Conservation (phyloP, 805 yeast genomes). For the Candida pini region DNA sequence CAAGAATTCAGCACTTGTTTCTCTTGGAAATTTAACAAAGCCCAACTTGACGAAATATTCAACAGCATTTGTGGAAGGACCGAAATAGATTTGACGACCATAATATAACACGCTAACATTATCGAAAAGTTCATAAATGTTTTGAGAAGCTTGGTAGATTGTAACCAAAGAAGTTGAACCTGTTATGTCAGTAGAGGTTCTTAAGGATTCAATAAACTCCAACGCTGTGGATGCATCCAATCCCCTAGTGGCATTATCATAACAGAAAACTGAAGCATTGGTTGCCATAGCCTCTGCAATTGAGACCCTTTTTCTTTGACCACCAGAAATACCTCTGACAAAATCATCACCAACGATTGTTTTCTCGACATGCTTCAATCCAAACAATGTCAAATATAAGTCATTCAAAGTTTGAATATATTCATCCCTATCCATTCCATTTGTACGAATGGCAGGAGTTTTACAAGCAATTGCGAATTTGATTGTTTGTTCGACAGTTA, state of each 20-base stretch:
- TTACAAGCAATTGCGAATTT: constrained; percentile 64
- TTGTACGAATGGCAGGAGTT: constrained; percentile 49
- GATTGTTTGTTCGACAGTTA: constrained; percentile 70
- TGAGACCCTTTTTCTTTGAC: constrained; percentile 68
- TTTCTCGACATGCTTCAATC: constrained; percentile 51
- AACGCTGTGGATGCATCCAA: constrained; percentile 68
- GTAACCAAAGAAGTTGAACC: constrained; percentile 56
- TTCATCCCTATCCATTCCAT: constrained; percentile 34
- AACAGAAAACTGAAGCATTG: constrained; percentile 52
- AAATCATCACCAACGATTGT: constrained; percentile 64
- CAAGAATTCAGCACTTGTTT: constrained; percentile 64
- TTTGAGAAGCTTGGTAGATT: constrained; percentile 64
- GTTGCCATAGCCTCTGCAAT: constrained; percentile 57
- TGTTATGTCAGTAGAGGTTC: constrained; percentile 54
- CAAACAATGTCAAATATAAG: constrained; percentile 49
- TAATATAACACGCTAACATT: constrained; percentile 53
- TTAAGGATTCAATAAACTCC: constrained; percentile 56
- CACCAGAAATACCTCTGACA: constrained; percentile 66
- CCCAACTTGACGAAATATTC: constrained; percentile 60
- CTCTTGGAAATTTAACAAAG: constrained; percentile 57
- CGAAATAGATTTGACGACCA: constrained; percentile 59
- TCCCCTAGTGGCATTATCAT: constrained; percentile 70
- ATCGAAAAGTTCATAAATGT: constrained; percentile 56
- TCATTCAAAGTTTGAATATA: constrained; percentile 40
- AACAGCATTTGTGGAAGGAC: constrained; percentile 49